Conservation (phyloP, 1,139 yeast species). For the Taphrina populina region DNA sequence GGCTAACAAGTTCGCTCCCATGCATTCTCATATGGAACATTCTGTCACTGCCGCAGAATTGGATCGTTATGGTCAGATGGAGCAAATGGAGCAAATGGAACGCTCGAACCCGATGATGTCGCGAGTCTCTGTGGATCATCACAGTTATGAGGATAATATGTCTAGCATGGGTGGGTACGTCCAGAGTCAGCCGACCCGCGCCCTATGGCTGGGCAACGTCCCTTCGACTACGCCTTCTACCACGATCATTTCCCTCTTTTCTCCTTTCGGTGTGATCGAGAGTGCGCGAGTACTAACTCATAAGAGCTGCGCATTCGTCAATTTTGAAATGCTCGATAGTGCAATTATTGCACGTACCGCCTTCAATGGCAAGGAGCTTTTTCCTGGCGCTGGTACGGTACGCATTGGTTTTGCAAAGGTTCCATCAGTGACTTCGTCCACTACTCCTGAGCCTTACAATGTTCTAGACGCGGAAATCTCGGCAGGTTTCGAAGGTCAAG, state of each 20-base stretch:
- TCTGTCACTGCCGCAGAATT: constrained; percentile 32
- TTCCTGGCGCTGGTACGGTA: constrained; percentile 59
- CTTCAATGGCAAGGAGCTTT: constrained; percentile 76
- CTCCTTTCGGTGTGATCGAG: constrained; percentile 57
- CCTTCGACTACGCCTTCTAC: constrained; percentile 56
- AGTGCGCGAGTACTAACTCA: constrained; percentile 60
- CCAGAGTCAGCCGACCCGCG: constrained; percentile 58
- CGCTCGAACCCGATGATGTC: neutral
- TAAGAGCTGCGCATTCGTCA: constrained; percentile 65
- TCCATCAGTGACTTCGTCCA: constrained; percentile 22
- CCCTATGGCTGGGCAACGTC: constrained; percentile 72
- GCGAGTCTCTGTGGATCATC: neutral
- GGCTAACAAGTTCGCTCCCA: constrained; percentile 31
- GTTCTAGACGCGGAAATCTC: constrained; percentile 43
- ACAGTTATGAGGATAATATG: constrained; percentile 1
- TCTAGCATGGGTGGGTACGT: constrained; percentile 19
- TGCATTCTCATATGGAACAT: constrained; percentile 30
- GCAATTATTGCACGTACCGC: constrained; percentile 77
- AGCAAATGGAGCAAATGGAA: constrained; percentile 1
- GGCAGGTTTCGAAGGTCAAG: constrained; percentile 41
- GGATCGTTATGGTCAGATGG: neutral
- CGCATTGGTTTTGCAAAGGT: constrained; percentile 49
- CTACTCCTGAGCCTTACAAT: constrained; percentile 38
- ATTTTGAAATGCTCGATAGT: constrained; percentile 65
- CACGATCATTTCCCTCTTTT: constrained; percentile 50